These are phyloP conservation scores for Botrytis squamosa DNA, from an alignment of 2,329 filamentous ascomycete genomes.

Conservation along the genomic window DNA sequence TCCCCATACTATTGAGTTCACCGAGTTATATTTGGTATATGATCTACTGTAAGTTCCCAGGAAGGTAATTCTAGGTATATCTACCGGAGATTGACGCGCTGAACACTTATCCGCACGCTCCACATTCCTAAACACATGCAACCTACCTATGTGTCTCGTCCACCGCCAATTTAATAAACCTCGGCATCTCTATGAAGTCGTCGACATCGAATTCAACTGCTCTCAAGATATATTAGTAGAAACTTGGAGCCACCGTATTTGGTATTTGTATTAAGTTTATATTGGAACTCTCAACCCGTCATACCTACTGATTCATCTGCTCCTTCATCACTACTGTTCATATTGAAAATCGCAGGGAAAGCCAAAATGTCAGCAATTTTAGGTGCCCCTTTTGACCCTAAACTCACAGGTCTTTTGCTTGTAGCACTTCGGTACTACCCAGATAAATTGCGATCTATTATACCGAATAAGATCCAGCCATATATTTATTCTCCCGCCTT, in stretches of 20 bases:
- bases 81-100: neutral
- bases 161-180: neutral
- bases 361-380: conserved; percentile 5
- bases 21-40: neutral
- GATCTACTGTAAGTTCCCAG: neutral
- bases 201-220: neutral
- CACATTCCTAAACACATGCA: neutral
- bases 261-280: neutral
- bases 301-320: neutral
- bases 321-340: neutral
- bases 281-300: neutral
- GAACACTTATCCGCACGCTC: neutral
- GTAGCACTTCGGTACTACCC: conserved; percentile 33
- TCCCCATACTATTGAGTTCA: no score
- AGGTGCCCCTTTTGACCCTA: conserved; percentile 21
- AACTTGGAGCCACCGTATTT: neutral
- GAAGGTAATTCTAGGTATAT: neutral
- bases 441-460: conserved; percentile 26
- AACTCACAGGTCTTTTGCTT: conserved; percentile 31
- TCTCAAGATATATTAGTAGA: neutral
- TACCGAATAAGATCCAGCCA: conserved; percentile 27
- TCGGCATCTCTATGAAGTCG: neutral
- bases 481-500: conserved; percentile 28
- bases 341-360: neutral
- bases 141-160: neutral